Evolutionary conservation across 1,284 basidiomycete genomes (phyloP), one percentile per base, ranked within the genome.

Genomic region (Stereum hirsutum): DNA sequence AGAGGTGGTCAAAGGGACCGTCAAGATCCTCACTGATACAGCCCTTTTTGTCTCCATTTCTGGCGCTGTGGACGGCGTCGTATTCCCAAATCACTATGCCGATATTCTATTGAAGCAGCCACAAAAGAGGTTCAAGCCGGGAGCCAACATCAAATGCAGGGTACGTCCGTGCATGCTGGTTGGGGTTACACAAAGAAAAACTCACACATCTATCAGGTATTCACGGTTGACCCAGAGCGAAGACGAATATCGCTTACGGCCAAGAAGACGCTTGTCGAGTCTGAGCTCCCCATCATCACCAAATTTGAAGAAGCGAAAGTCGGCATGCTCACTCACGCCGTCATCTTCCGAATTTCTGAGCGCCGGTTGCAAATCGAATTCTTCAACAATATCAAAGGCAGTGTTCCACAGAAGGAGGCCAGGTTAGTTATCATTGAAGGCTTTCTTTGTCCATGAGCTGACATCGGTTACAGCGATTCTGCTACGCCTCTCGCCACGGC

Each of bases 31-130:
- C 32, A 83, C 81, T 1, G 82, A 89, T 45, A 74, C 78, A 38
- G 85, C 78, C 1, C 65, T 98, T 28, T 93, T 96, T 53, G 78
- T 97, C 28, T 81, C 86, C 21, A 72, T 97, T 41, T 81, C 85
- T 12, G 90, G 88, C 6, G 88, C 75, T 47, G 80, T 95, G 26
- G 91, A 97, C 55, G 96, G 89, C 30, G 84, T 98, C 24, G 77
- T 98, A 24, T 97, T 91, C 83, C 93, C 95, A 0, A 74, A 81
- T 51, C 96, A 99, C 63, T 99, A 91, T 61, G 90, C 96, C 25
- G 94, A 98, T 59, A 93, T 99, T 55, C 64, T 69, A 27, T 73
- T 99, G 52, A 96, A 93, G 57, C 88, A 96, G 56, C 93, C 93
- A 20, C 80, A 90, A 51, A 92, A 88, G 65, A 80, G 88, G 50